phyloP scores from a whole-genome alignment of 768 basidiomycete species.

The Boletus rubroflammeus region DNA sequence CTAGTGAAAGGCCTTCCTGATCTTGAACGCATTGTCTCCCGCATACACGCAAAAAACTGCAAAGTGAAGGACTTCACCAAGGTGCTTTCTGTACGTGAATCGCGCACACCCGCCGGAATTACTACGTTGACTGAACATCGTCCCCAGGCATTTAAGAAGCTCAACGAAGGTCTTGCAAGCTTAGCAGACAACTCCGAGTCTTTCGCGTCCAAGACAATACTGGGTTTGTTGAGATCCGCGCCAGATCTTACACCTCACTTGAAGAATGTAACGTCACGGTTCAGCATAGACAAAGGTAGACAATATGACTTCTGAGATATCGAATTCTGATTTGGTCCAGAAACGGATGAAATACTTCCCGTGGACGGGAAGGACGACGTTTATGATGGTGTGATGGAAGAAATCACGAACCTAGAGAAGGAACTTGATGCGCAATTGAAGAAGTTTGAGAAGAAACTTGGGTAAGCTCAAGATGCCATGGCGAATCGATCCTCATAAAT shows the following conservation, averaged over 20 bases:
- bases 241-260: slow-evolving; percentile 76
- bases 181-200: slow-evolving; percentile 63
- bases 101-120: neutral
- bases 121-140: slow-evolving; percentile 1
- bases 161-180: slow-evolving; percentile 62
- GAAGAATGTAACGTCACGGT: slow-evolving; percentile 71
- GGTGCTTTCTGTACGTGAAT: slow-evolving; percentile 60
- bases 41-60: slow-evolving; percentile 91
- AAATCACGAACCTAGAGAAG: slow-evolving; percentile 68
- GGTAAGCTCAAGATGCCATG: slow-evolving; percentile 39
- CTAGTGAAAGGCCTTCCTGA: slow-evolving; percentile 85
- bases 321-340: slow-evolving; percentile 37
- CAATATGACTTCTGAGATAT: slow-evolving; percentile 3
- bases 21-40: slow-evolving; percentile 88
- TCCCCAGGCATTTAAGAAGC: slow-evolving; percentile 67
- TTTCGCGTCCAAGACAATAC: slow-evolving; percentile 76
- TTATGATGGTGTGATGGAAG: slow-evolving; percentile 74
- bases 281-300: slow-evolving; percentile 54
- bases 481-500: slow-evolving; percentile 14
- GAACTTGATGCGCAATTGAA: slow-evolving; percentile 66
- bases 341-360: slow-evolving; percentile 70
- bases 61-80: slow-evolving; percentile 84
- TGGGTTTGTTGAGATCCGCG: slow-evolving; percentile 70
- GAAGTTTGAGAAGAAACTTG: slow-evolving; percentile 61
- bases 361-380: slow-evolving; percentile 79